These are phyloP conservation scores for Paraphoma chrysanthemicola DNA, from an alignment of 2,329 filamentous ascomycete species.

Conservation along the genomic window DNA sequence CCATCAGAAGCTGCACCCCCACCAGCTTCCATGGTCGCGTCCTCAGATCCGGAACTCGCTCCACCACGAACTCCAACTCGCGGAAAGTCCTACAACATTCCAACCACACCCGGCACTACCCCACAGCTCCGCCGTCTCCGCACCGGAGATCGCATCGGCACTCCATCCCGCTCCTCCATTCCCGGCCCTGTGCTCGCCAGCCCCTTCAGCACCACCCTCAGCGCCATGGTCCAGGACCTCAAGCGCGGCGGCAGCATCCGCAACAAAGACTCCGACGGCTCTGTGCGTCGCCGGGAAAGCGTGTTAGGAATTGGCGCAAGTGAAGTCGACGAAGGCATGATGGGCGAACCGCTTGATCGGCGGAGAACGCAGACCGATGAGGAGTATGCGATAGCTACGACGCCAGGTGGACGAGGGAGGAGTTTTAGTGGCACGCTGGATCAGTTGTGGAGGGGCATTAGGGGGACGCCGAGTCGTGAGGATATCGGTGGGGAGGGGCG, in stretches of 20 bases:
- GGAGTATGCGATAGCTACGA: not conserved
- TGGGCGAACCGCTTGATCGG: slow-evolving; percentile 34
- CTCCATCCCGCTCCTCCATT: slow-evolving; percentile 53
- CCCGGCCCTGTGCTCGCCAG: slow-evolving; percentile 65
- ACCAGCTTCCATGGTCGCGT: slow-evolving; percentile 7
- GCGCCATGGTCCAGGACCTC: slow-evolving; percentile 69
- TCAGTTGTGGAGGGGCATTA: slow-evolving; percentile 39
- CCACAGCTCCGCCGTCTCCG: slow-evolving; percentile 33
- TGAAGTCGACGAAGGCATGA: slow-evolving; percentile 7
- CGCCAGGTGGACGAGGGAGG: slow-evolving; percentile 15
- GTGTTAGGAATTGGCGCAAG: slow-evolving; percentile 26
- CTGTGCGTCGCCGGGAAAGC: slow-evolving; percentile 11
- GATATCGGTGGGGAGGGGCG: slow-evolving; percentile 7
- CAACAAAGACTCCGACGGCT: not conserved
- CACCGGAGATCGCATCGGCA: slow-evolving; percentile 48
- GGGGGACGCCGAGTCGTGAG: slow-evolving; percentile 20
- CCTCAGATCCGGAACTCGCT: slow-evolving; percentile 24
- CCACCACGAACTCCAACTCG: slow-evolving; percentile 15
- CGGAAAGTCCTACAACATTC: slow-evolving; percentile 16
- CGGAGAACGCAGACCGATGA: slow-evolving; percentile 21
- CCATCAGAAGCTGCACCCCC: slow-evolving; percentile 34
- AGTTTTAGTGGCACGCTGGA: slow-evolving; percentile 41
- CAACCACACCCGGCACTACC: slow-evolving; percentile 26
- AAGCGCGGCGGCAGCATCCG: slow-evolving; percentile 59
- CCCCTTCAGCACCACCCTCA: slow-evolving; percentile 66